A percentile compares a stretch with the other conserved stretches of the same genome.
Evolutionary conservation across 2,329 filamentous ascomycete genomes (phyloP).

Genomic region (Alternaria gansuensis): DNA sequence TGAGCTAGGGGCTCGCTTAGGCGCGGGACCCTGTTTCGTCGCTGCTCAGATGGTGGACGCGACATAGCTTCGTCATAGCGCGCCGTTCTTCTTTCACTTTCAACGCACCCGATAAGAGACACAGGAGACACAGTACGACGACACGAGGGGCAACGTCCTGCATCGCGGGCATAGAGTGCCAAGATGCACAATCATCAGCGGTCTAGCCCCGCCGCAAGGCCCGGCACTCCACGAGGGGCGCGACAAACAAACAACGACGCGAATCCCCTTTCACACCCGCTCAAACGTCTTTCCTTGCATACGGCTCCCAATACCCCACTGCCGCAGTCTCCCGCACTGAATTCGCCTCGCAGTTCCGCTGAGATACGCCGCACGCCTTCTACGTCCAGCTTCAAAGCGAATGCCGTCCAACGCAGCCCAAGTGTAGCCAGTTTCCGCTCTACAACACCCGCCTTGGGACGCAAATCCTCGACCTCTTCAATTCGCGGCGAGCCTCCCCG

Average conservation of each 20-base stretch:
- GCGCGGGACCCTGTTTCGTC: constrained; percentile 22
- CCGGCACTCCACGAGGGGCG: constrained; percentile 22
- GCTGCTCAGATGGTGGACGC: constrained; percentile 16
- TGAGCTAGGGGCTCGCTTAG: constrained; percentile 26
- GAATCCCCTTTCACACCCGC: constrained; percentile 44
- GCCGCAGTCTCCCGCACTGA: constrained; percentile 43
- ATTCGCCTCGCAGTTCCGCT: constrained; percentile 32
- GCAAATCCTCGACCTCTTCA: constrained; percentile 57
- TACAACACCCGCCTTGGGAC: constrained; percentile 53
- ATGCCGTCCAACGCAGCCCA: constrained; percentile 54
- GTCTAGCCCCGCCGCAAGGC: constrained; percentile 21
- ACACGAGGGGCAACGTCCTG: constrained; percentile 35
- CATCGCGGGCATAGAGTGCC: constrained; percentile 35
- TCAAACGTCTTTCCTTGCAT: constrained; percentile 52
- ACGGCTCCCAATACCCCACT: constrained; percentile 42
- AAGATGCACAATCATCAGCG: constrained; percentile 40
- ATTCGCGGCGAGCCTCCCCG: constrained; percentile 50
- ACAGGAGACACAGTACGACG: constrained; percentile 8
- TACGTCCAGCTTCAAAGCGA: constrained; percentile 41
- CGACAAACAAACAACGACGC: constrained; percentile 51
- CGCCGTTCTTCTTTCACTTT: constrained; percentile 25
- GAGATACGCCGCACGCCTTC: constrained; percentile 34
- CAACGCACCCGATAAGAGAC: constrained; percentile 6
- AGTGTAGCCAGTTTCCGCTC: constrained; percentile 54
- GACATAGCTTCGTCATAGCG: constrained; percentile 28